phyloP scores from a whole-genome alignment of 169 alveolate genomes.

The Cryptosporidium sp. region DNA sequence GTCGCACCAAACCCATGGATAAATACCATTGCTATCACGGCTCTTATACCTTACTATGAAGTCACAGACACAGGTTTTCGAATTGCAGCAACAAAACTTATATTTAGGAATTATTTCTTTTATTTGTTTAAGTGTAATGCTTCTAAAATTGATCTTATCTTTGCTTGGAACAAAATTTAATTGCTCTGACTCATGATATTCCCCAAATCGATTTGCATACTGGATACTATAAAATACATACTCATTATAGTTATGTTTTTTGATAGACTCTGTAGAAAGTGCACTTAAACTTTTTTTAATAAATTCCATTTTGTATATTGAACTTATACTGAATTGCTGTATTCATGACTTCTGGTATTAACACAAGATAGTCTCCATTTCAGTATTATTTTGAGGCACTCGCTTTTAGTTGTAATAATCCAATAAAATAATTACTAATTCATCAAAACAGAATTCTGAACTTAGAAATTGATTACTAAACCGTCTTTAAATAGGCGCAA shows the following conservation, averaged over 20 bases:
- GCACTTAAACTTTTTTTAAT: slow-evolving; percentile 13
- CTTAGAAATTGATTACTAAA: neutral
- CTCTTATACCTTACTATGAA: slow-evolving; percentile 50
- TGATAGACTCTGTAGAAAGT: neutral
- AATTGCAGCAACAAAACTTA: slow-evolving; percentile 51
- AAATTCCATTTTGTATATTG: slow-evolving; percentile 12
- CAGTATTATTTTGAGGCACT: neutral
- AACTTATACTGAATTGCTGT: neutral
- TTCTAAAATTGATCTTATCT: neutral
- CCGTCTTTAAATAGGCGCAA: neutral
- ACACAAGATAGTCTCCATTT: neutral
- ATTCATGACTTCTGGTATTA: neutral
- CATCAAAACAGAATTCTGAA: neutral
- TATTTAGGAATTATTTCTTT: slow-evolving; percentile 45
- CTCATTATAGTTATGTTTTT: neutral
- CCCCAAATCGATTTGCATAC: slow-evolving; percentile 25
- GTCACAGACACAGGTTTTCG: slow-evolving; percentile 24
- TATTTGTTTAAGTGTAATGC: slow-evolving; percentile 18
- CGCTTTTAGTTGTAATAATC: neutral
- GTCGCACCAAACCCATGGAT: slow-evolving; percentile 71
- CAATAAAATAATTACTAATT: too few species aligned
- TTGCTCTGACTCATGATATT: neutral
- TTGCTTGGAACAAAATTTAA: neutral
- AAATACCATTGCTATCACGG: slow-evolving; percentile 46
- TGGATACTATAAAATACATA: slow-evolving; percentile 46